phyloP scores from a whole-genome alignment of 805 yeast genomes.

The Kregervanrija fluxuum region DNA sequence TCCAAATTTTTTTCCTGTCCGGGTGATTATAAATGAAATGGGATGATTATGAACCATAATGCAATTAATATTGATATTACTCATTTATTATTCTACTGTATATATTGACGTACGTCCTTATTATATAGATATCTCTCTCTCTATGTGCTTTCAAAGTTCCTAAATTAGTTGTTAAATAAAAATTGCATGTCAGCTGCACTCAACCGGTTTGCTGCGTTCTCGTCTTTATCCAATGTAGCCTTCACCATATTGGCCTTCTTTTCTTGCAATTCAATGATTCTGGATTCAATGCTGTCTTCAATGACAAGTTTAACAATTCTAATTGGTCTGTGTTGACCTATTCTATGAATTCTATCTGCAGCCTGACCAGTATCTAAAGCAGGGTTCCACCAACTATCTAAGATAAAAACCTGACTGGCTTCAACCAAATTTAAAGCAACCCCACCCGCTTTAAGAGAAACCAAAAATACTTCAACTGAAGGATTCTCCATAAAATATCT shows the following conservation, averaged over 20 bases:
- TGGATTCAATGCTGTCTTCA: constrained; percentile 93
- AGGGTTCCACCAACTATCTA: constrained; percentile 99
- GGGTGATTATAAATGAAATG: too few relatives aligned
- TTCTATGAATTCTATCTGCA: constrained; percentile 96
- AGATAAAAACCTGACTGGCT: constrained; percentile 89
- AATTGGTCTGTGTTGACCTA: constrained; percentile 93
- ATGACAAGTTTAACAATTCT: constrained; percentile 87
- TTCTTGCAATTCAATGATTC: constrained; percentile 92
- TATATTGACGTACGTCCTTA: too few relatives aligned
- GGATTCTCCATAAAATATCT: constrained; percentile 89
- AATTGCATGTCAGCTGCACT: constrained; percentile 95
- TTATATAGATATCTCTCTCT: too few relatives aligned
- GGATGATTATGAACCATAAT: too few relatives aligned
- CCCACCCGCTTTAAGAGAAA: constrained; percentile 97
- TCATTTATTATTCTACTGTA: too few relatives aligned
- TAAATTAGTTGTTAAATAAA: constrained; percentile 66
- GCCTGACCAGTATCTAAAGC: constrained; percentile 93
- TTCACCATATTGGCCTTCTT: constrained; percentile 97
- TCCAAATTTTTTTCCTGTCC: too few relatives aligned
- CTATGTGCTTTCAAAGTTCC: too few relatives aligned
- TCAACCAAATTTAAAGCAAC: constrained; percentile 95
- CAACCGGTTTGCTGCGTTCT: constrained; percentile 77
- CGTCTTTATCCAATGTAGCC: constrained; percentile 92
- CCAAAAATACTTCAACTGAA: constrained; percentile 86
- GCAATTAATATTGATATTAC: too few relatives aligned